These are phyloP conservation scores for Moelleriella libera DNA, from an alignment of 2,329 filamentous ascomycete species.

Conservation along the genomic window DNA sequence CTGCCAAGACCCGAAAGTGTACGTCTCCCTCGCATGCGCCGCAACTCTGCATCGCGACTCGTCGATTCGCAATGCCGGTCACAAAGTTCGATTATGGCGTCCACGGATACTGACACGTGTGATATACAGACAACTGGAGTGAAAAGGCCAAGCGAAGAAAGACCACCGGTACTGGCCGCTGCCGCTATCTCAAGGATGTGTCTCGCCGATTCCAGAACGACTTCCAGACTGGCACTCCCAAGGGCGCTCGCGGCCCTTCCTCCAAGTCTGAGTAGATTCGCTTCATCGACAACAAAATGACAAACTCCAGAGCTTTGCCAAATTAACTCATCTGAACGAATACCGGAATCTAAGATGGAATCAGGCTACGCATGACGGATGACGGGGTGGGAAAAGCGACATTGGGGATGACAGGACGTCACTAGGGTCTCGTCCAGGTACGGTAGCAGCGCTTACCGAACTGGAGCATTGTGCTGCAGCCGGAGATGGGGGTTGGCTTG, in stretches of 20 bases:
- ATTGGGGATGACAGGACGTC: neutral
- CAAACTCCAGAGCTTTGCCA: neutral
- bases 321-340: no score
- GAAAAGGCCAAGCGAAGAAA: conserved; percentile 99
- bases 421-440: neutral
- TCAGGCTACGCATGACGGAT: no score
- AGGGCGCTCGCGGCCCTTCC: conserved; percentile 47
- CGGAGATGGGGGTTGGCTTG: neutral
- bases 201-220: conserved; percentile 92
- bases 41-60: no score
- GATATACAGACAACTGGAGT: conserved; percentile 80
- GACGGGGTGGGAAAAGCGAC: no score
- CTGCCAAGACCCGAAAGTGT: conserved; percentile 98
- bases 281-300: neutral
- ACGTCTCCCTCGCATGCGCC: conserved; percentile 33
- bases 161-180: conserved; percentile 94
- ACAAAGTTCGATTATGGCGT: no score
- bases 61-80: no score
- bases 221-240: conserved; percentile 83
- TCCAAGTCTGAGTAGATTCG: conserved; percentile 9
- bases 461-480: neutral
- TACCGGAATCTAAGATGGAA: no score
- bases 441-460: neutral
- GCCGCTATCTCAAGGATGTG: conserved; percentile 87
- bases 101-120: no score